Evolutionary conservation across 345 rosid genomes (phyloP).

Genomic region (Brassica napus): DNA sequence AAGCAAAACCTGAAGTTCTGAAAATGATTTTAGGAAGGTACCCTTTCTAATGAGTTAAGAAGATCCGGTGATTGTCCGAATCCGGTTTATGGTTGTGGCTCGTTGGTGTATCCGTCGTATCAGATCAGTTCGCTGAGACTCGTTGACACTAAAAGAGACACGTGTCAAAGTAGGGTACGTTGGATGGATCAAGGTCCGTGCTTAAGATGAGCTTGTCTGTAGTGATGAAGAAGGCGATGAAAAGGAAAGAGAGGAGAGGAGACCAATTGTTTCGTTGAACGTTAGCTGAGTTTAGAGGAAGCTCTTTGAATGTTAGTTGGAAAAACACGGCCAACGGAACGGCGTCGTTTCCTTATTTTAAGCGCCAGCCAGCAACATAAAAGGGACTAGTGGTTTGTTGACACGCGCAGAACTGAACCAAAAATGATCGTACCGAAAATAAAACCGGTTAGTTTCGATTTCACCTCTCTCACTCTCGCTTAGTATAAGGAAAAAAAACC

Average conservation of each 20-base stretch:
- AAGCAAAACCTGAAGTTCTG: conserved; percentile 10
- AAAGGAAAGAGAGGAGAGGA: conserved; percentile 22
- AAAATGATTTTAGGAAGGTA: neutral
- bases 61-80: conserved; percentile 8
- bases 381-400: neutral
- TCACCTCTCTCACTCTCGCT: neutral
- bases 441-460: conserved; percentile 1
- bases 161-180: conserved; percentile 31
- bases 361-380: conserved; percentile 4
- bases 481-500: neutral
- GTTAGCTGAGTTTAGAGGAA: conserved; percentile 27
- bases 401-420: conserved; percentile 20
- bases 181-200: conserved; percentile 37
- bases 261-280: conserved; percentile 25
- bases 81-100: neutral
- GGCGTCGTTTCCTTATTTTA: conserved; percentile 24
- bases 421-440: conserved; percentile 2
- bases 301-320: conserved; percentile 36
- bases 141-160: conserved; percentile 24
- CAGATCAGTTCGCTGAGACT: conserved; percentile 31
- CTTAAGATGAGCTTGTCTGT: conserved; percentile 18
- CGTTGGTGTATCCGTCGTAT: conserved; percentile 19
- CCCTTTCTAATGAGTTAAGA: neutral
- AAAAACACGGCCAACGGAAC: neutral
- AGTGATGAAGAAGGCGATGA: conserved; percentile 28